Percentiles rank a stretch among this genome's conserved stretches.
These are phyloP conservation scores for Gypsophila paniculata DNA, from an alignment of 179 eudicot genomes.

Conservation along the genomic window DNA sequence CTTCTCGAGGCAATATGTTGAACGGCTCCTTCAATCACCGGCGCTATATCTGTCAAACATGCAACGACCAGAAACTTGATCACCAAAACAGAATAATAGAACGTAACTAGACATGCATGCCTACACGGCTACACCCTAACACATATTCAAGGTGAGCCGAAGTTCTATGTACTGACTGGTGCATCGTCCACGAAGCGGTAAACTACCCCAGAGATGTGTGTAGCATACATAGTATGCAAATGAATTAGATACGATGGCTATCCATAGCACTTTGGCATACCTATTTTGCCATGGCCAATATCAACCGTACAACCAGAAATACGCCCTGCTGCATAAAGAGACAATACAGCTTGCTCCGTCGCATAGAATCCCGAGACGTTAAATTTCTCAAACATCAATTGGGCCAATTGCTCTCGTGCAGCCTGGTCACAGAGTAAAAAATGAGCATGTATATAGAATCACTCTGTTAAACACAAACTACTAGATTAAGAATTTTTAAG, in stretches of 20 bases:
- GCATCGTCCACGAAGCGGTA: too few species aligned
- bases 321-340: constrained; percentile 95
- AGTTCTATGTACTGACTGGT: too few species aligned
- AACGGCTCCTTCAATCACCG: constrained; percentile 98
- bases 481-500: background rate
- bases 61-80: constrained; percentile 9
- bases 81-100: background rate
- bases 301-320: constrained; percentile 97
- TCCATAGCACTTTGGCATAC: constrained; percentile 31
- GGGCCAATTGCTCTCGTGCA: constrained; percentile 82
- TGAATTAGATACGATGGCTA: constrained; percentile 1
- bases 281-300: constrained; percentile 96
- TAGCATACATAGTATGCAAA: background rate
- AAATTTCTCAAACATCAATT: constrained; percentile 93
- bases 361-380: constrained; percentile 95
- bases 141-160: background rate
- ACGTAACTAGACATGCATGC: background rate
- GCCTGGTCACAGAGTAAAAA: constrained; percentile 42
- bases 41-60: constrained; percentile 77
- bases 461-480: background rate
- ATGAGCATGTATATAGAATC: background rate
- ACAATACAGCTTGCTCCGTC: constrained; percentile 88
- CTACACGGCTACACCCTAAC: background rate
- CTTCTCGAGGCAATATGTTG: constrained; percentile 94
- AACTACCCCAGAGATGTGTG: too few species aligned